These are phyloP conservation scores for Xylaria sp. DNA, from an alignment of 2,329 filamentous ascomycete species.

Conservation along the genomic window DNA sequence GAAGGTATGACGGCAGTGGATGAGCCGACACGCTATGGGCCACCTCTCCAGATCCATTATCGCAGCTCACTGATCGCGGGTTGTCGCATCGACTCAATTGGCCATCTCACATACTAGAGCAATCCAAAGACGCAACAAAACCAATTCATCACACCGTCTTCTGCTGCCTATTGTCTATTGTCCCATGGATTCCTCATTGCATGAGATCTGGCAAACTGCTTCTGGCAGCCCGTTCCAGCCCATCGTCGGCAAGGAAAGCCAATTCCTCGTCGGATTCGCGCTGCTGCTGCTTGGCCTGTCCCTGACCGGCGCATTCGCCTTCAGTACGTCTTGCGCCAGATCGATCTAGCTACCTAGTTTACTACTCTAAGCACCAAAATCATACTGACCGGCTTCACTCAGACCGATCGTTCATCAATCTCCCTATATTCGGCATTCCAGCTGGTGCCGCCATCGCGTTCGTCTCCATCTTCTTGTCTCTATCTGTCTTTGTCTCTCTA, in stretches of 20 bases:
- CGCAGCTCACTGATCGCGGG: not conserved
- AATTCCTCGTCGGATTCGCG: constrained; percentile 75
- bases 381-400: constrained; percentile 15
- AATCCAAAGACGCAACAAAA: not conserved
- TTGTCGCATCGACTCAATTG: not conserved
- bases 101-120: not conserved
- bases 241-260: constrained; percentile 70
- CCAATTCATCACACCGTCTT: not conserved
- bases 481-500: not conserved
- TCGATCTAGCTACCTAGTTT: not conserved
- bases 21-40: not conserved
- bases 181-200: constrained; percentile 70
- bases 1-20: no score
- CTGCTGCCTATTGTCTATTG: constrained; percentile 32
- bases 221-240: constrained; percentile 80
- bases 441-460: constrained; percentile 89
- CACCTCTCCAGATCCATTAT: not conserved
- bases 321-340: constrained; percentile 57
- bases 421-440: constrained; percentile 74
- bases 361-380: not conserved
- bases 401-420: constrained; percentile 78
- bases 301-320: constrained; percentile 72
- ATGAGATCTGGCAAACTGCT: constrained; percentile 90
- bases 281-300: constrained; percentile 68
- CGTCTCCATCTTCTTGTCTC: constrained; percentile 32